Conservation (phyloP, 345 rosid species). For the Eutrema heterophyllum region DNA sequence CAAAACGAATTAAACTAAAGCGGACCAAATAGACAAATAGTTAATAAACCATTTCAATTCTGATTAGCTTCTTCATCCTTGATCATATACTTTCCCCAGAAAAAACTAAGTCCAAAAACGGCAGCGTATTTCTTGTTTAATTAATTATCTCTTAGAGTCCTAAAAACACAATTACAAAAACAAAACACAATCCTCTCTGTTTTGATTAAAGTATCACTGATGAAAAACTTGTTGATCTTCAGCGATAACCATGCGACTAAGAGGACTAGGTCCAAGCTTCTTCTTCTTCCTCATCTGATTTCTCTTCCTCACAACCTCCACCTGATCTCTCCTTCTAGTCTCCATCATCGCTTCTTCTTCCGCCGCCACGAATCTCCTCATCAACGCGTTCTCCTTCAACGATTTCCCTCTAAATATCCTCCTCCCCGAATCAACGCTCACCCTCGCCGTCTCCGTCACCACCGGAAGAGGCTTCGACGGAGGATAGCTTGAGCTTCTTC, state of each 20-base stretch:
- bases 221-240: slow-evolving; percentile 26
- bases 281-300: slow-evolving; percentile 52
- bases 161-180: not conserved
- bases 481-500: slow-evolving; percentile 87
- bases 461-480: slow-evolving; percentile 48
- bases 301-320: slow-evolving; percentile 81
- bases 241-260: slow-evolving; percentile 70
- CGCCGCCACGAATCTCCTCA: slow-evolving; percentile 85
- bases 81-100: too few species aligned
- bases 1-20: not conserved
- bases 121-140: too few species aligned
- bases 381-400: slow-evolving; percentile 73
- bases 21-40: not conserved
- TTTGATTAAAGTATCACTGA: not conserved
- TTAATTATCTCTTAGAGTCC: not conserved
- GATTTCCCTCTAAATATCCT: slow-evolving; percentile 84
- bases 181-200: not conserved
- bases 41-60: not conserved
- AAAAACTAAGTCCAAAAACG: too few species aligned
- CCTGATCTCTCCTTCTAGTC: slow-evolving; percentile 65
- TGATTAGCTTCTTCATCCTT: too few species aligned
- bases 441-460: slow-evolving; percentile 19
- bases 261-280: slow-evolving; percentile 91
- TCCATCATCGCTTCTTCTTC: slow-evolving; percentile 96
- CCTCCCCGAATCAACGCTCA: slow-evolving; percentile 56